Evolutionary conservation across 176 grass and related monocot genomes (phyloP), one percentile per base, ranked within the genome.

Genomic region (Alopecurus myosuroides): DNA sequence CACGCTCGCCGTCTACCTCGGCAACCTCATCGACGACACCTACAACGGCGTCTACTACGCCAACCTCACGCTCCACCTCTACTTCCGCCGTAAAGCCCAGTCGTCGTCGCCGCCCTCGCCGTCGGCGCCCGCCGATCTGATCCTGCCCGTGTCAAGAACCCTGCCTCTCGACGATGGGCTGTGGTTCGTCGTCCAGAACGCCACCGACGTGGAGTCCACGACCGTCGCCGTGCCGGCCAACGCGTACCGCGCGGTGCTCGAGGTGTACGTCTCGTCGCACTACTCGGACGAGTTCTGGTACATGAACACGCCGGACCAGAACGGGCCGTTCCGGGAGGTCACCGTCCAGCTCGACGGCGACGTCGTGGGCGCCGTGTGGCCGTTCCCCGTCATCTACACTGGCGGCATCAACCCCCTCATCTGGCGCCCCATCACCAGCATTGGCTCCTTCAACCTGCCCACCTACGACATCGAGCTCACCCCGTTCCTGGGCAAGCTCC

Each of bases 261-360:
- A 99, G 87, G 97, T 96, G 4, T 99, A 96, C 37, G 81, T 99
- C n/a, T 95, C 97, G 10, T 94, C 86, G 10, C 97, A 99, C 89
- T 76, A 87, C 55, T 6, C 39, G 26, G 97, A 99, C 62, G 97
- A 98, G 82, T 99, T 94, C 88, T 99, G 97, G 97, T 99, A 99
- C 86, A 89, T 91, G 81, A 99, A 96, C 86, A 92, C 89, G 45
- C 93, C 97, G 10, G 76, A 94, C 26, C 86, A 92, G 41, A 92
- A 96, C 66, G 97, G 97, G 6, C 85, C 97, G 11, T 99, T 99
- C 81, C 92, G 97, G 19, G 97, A 96, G 88, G 91, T 99, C 65
- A 94, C 78, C 9, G 80, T 92, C 6, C 56, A 14, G 7, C 78
- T 98, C 30, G 97, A 98, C 42, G 91, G 86, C 40, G 73, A 86